phyloP scores from a whole-genome alignment of 805 yeast genomes.

The Danielia oregonensis region DNA sequence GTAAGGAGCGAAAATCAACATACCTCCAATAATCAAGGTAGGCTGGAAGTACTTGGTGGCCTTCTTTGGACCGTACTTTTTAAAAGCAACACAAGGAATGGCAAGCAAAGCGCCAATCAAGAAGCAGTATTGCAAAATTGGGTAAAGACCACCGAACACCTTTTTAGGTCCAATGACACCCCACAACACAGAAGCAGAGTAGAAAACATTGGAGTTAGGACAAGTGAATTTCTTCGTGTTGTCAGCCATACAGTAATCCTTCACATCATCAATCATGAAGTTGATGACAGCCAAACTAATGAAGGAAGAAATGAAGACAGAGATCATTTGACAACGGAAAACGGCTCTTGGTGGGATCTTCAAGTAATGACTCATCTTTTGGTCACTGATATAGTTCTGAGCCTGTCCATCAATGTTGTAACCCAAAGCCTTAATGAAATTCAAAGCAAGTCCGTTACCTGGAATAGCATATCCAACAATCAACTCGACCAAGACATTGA shows the following conservation, averaged over 20 bases:
- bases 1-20: slow-evolving; percentile 30
- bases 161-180: slow-evolving; percentile 54
- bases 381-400: slow-evolving; percentile 48
- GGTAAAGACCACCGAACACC: slow-evolving; percentile 31
- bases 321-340: slow-evolving; percentile 37
- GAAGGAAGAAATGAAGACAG: slow-evolving; percentile 19
- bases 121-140: slow-evolving; percentile 31
- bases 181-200: slow-evolving; percentile 59
- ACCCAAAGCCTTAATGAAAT: slow-evolving; percentile 57
- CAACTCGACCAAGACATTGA: slow-evolving; percentile 35
- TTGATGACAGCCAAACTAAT: slow-evolving; percentile 21
- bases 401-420: slow-evolving; percentile 58
- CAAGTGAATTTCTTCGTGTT: slow-evolving; percentile 43
- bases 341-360: slow-evolving; percentile 60
- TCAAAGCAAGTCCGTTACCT: slow-evolving; percentile 33
- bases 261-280: slow-evolving; percentile 28
- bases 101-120: slow-evolving; percentile 30
- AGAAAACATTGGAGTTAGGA: slow-evolving; percentile 34
- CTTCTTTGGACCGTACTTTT: slow-evolving; percentile 14
- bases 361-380: slow-evolving; percentile 63
- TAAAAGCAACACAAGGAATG: slow-evolving; percentile 19
- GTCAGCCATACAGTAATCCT: slow-evolving; percentile 33
- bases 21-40: slow-evolving; percentile 30
- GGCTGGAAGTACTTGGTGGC: slow-evolving; percentile 28
- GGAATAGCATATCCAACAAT: slow-evolving; percentile 36